phyloP scores from a whole-genome alignment of 2,329 filamentous ascomycete species.

The Stagonosporopsis vannaccii region DNA sequence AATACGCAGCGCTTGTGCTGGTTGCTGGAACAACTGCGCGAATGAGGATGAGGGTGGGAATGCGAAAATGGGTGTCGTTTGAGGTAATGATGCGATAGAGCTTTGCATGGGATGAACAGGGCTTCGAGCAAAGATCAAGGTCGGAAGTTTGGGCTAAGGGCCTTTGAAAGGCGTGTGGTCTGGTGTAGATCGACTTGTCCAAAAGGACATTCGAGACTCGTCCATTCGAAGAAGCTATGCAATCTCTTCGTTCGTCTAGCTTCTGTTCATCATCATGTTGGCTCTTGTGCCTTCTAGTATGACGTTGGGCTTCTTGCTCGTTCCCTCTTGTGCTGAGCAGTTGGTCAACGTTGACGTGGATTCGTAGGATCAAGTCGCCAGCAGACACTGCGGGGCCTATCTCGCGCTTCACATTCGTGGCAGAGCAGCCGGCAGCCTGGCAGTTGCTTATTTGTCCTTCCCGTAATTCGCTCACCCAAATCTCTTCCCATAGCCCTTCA shows the following conservation, averaged over 20 bases:
- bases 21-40: background rate
- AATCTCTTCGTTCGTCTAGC: background rate
- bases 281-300: background rate
- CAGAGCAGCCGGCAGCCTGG: background rate
- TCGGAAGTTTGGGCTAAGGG: background rate
- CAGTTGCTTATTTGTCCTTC: background rate
- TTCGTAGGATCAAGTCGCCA: too few species aligned
- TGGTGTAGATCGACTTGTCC: background rate
- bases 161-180: background rate
- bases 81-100: background rate
- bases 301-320: background rate
- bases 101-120: background rate
- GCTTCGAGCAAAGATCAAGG: background rate
- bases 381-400: background rate
- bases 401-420: background rate
- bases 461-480: constrained; percentile 31
- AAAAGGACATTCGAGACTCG: background rate
- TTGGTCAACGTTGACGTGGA: background rate
- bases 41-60: background rate
- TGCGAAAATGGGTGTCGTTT: background rate
- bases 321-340: background rate
- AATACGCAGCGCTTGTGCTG: background rate
- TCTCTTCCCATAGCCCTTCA: constrained; percentile 55
- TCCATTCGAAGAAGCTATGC: background rate
- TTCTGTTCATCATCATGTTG: background rate